Percentiles rank a stretch among this genome's conserved stretches.
These are phyloP conservation scores for Ambrosiella cleistominuta DNA, from an alignment of 2,329 filamentous ascomycete genomes.

Conservation along the genomic window DNA sequence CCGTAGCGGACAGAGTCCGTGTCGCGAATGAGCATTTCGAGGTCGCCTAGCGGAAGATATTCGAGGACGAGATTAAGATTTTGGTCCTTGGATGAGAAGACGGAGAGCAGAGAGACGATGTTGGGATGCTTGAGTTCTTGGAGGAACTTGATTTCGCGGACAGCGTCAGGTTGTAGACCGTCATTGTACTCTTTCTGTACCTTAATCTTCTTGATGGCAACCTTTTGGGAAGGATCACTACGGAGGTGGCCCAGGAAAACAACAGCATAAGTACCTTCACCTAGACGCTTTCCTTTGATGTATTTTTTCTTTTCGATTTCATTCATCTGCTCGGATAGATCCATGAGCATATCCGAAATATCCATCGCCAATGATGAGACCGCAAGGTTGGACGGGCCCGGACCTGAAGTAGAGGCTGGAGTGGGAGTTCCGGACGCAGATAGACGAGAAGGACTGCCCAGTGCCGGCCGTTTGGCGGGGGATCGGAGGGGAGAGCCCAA, in stretches of 20 bases:
- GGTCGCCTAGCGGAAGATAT: constrained; percentile 79
- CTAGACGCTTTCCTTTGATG: constrained; percentile 79
- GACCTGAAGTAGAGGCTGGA: neutral
- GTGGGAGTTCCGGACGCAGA: constrained; percentile 17
- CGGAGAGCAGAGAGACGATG: constrained; percentile 79
- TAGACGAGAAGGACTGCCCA: constrained; percentile 17
- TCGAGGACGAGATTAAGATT: constrained; percentile 94
- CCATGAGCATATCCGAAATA: constrained; percentile 22
- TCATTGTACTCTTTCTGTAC: constrained; percentile 72
- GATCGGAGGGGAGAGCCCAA: constrained; percentile 11
- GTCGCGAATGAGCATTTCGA: constrained; percentile 88
- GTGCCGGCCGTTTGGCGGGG: constrained; percentile 13
- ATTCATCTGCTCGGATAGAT: constrained; percentile 66
- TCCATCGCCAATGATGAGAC: constrained; percentile 1
- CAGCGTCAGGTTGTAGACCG: constrained; percentile 82
- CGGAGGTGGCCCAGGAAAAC: constrained; percentile 79
- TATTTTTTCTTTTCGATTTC: constrained; percentile 75
- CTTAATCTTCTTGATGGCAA: constrained; percentile 92
- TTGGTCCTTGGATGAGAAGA: constrained; percentile 91
- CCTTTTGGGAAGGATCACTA: constrained; percentile 50
- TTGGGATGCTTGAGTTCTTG: constrained; percentile 91
- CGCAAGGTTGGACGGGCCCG: neutral
- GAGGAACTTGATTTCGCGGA: constrained; percentile 88
- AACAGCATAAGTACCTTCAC: constrained; percentile 91
- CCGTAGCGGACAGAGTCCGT: constrained; percentile 62